Evolutionary conservation across 306 rosid species (phyloP), one percentile per base, ranked within the genome.

Genomic region (Casuarina equisetifolia): DNA sequence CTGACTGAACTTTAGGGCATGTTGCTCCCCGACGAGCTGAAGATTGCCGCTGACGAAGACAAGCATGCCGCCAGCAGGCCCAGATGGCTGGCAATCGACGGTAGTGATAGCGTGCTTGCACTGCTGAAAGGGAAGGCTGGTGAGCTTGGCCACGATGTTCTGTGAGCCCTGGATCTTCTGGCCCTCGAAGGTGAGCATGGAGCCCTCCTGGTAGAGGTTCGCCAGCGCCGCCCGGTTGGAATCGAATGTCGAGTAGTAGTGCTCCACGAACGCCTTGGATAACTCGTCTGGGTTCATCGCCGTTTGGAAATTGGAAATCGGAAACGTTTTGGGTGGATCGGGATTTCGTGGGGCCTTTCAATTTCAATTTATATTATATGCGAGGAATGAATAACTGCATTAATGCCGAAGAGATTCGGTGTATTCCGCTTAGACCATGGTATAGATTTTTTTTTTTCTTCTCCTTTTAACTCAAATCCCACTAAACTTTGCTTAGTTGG

Each of bases 121-220:
- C 88, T 88, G 97, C 80, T 92, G 92, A 78, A 95, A 95, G 9
- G 98, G 98, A 20, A 95, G 96, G 64, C 86, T 67, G n/a, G 90
- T 82, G 79, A 95, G 97, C 79, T 95, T 95, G 20, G 91, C 87
- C 0, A 92, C 92, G 58, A 95, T 95, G 85, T 81, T 87, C 58
- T 70, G 90, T 0, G 96, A 17, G 4, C 99, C 97, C 51, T 82
- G 97, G 80, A 91, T 88, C 91, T 95, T 91, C 91, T 95, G 92
- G 40, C 97, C 99, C 58, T 95, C 99, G 83, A 95, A 95, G 12
- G 97, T 82, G 78, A 92, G 88, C 99, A 95, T 92, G 7, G 99
- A 95, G 15, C 71, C 86, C 0, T 92, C 97, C 68, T 95, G 97
- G 68, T 92, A 92, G 20, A 95, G 95, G 35, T 44, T 76, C 0